phyloP scores from a whole-genome alignment of 768 basidiomycete species.

The Suillus subluteus region DNA sequence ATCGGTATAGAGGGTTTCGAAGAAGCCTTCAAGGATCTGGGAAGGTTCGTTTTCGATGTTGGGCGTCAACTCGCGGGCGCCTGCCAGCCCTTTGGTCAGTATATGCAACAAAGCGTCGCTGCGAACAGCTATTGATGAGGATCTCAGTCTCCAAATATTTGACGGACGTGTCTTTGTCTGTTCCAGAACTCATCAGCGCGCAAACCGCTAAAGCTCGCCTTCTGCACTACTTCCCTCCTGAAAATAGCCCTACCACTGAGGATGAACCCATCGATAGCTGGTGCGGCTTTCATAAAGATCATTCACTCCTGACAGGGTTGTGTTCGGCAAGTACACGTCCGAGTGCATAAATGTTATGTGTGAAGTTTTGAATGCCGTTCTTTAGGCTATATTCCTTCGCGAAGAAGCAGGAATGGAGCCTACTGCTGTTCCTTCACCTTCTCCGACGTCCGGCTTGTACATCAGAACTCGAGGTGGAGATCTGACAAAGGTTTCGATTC shows the following conservation, averaged over 20 bases:
- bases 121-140: slow-evolving; percentile 29
- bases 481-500: slow-evolving; percentile 85
- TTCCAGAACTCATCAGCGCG: slow-evolving; percentile 70
- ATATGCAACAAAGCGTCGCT: neutral
- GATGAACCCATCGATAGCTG: slow-evolving; percentile 82
- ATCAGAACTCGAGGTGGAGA: slow-evolving; percentile 84
- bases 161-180: slow-evolving; percentile 62
- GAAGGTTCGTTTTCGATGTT: slow-evolving; percentile 79
- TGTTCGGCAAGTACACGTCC: slow-evolving; percentile 64
- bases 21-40: slow-evolving; percentile 85
- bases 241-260: slow-evolving; percentile 42
- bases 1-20: slow-evolving; percentile 76
- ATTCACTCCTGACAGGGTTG: slow-evolving; percentile 88
- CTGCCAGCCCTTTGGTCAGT: slow-evolving; percentile 87
- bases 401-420: slow-evolving; percentile 47
- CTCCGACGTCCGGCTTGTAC: slow-evolving; percentile 82
- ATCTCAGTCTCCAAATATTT: slow-evolving; percentile 59
- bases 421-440: slow-evolving; percentile 63
- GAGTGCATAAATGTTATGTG: slow-evolving; percentile 8
- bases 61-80: slow-evolving; percentile 83
- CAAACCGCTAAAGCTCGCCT: slow-evolving; percentile 91
- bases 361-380: slow-evolving; percentile 6
- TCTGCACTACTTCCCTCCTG: slow-evolving; percentile 92
- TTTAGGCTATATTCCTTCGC: slow-evolving; percentile 82
- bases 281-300: slow-evolving; percentile 96